These are phyloP conservation scores for Sugiyamaella japonica DNA, from an alignment of 1,139 yeast species.

Conservation along the genomic window DNA sequence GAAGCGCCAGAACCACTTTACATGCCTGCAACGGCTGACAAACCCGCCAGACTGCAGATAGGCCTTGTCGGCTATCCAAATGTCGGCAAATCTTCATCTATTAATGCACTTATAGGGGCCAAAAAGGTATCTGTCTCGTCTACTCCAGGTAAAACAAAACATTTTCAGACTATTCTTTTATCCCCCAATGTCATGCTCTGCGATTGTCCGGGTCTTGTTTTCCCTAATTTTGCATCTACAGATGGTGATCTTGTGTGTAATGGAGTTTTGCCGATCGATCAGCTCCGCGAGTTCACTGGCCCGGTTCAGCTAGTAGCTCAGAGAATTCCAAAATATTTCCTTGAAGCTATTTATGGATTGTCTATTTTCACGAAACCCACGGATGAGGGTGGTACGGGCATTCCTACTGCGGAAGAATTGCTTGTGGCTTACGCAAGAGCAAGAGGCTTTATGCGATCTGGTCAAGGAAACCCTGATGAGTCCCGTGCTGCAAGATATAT, in stretches of 20 bases:
- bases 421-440: slow-evolving; percentile 94
- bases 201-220: slow-evolving; percentile 99
- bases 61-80: slow-evolving; percentile 93
- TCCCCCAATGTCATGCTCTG: slow-evolving; percentile 83
- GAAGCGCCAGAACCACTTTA: slow-evolving; percentile 70
- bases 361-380: slow-evolving; percentile 70
- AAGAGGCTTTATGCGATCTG: slow-evolving; percentile 90
- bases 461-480: slow-evolving; percentile 95
- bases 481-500: slow-evolving; percentile 92
- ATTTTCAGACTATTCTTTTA: slow-evolving; percentile 92
- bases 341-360: slow-evolving; percentile 94
- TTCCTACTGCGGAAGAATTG: slow-evolving; percentile 86
- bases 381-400: slow-evolving; percentile 88
- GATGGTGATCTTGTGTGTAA: slow-evolving; percentile 96
- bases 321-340: slow-evolving; percentile 81
- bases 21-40: slow-evolving; percentile 43
- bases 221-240: slow-evolving; percentile 96
- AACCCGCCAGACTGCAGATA: slow-evolving; percentile 59
- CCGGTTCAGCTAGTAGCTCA: slow-evolving; percentile 84
- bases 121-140: slow-evolving; percentile 96
- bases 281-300: slow-evolving; percentile 89
- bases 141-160: slow-evolving; percentile 99
- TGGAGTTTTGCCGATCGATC: slow-evolving; percentile 98
- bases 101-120: slow-evolving; percentile 92
- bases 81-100: slow-evolving; percentile 96